Base-by-base conservation (phyloP, 805 yeast species). In the Kodamaea kakaduensis region DNA sequence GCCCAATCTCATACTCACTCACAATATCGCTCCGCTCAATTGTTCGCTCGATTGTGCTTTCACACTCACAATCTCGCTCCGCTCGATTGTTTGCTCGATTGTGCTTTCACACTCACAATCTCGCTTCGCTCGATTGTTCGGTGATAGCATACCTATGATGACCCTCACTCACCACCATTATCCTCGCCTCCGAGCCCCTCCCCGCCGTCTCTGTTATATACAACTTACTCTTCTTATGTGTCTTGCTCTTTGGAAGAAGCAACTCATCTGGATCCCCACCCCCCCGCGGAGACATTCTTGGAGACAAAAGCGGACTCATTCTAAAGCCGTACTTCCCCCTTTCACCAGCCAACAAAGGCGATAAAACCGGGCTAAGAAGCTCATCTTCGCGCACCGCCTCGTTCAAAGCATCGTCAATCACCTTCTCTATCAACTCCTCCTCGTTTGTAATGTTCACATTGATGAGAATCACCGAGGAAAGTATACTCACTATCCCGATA, bases 381-480 rank as follows among this genome's bases (percentile, higher is more conserved):
- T 67, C 75, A 45, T 74, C 76, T 18, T 61, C 52, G 17, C 49
- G 50, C 5, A 74, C 68, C 3, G 77, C 77, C 27, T 67, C 71
- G 36, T 64, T 72, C 6, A 74, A 49, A 1, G 76, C 69, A 6
- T 59, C 67, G 18, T 71, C 77, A 9, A 74, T 67, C 4, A 73
- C 72, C 16, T 61, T 64, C 27, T 69, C 69, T 5, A 69, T 64
- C 4, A 60, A 51, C 22, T 71, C 75, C 34, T 67, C 60, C 41
- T 71, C 75, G 5, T 68, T 58, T 8, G 55, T 47, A n/a, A 64
- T 39, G 31, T 64, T 63, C 18, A 71, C 41, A 44, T 71, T 73
- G 19, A 73, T 68, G 31, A 73, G 54, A 2, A 73, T 44, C 21
- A 75, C 73, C 1, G 78, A 69, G 1, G 61, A 43, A 30, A 74